Evolutionary conservation across 2,329 filamentous ascomycete genomes (phyloP).

Genomic region (Ploettnerulaceae sp.): DNA sequence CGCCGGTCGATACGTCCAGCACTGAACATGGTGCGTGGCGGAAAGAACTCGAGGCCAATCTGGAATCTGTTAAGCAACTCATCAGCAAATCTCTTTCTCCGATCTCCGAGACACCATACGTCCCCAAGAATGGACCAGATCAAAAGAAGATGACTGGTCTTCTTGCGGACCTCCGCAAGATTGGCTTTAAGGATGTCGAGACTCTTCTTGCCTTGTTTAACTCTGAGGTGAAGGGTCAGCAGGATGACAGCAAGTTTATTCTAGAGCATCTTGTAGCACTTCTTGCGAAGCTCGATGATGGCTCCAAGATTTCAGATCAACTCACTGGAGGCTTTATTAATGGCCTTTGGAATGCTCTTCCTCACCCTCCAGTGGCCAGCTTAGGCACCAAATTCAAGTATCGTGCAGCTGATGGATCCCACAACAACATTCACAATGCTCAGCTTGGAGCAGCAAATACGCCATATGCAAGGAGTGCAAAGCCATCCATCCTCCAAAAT

Average conservation of each 20-base stretch:
- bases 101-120: constrained; percentile 36
- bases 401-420: constrained; percentile 62
- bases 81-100: constrained; percentile 40
- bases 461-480: constrained; percentile 60
- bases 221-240: constrained; percentile 56
- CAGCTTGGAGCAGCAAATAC: constrained; percentile 62
- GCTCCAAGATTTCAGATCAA: constrained; percentile 27
- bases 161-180: constrained; percentile 40
- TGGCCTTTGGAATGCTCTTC: constrained; percentile 65
- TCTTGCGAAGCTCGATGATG: constrained; percentile 29
- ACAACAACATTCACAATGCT: constrained; percentile 64
- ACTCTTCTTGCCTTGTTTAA: constrained; percentile 58
- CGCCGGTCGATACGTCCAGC: constrained; percentile 18
- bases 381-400: constrained; percentile 60
- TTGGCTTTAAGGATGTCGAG: constrained; percentile 46
- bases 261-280: constrained; percentile 63
- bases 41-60: constrained; percentile 34
- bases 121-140: constrained; percentile 30
- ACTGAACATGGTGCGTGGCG: constrained; percentile 20
- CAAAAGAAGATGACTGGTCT: constrained; percentile 34
- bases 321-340: constrained; percentile 65
- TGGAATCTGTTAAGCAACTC: constrained; percentile 37
- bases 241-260: constrained; percentile 72
- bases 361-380: constrained; percentile 66
- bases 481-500: constrained; percentile 54